Evolutionary conservation across 2,329 filamentous ascomycete species (phyloP), one percentile per base, ranked within the genome.

Genomic region (Claviceps arundinis): DNA sequence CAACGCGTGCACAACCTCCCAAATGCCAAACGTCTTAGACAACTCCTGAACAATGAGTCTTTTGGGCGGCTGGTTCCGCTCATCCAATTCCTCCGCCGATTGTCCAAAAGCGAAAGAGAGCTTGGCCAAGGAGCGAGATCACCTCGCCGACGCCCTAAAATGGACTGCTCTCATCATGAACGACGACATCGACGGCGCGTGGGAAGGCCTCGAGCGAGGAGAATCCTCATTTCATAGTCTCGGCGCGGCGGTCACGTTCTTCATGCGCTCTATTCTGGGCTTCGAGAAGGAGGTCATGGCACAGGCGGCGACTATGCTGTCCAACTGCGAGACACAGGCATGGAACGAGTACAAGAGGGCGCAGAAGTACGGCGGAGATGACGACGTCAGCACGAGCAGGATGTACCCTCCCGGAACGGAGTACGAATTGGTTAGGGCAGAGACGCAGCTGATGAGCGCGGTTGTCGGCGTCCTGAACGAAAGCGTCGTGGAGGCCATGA

Each of bases 221-320:
- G 77, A 78, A 58, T 95, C 90, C 5, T 80, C 87, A n/a, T 97
- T 94, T 64, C 93, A 98, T 68, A 73, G 85, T 71, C 76, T 97
- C 37, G 90, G 89, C 34, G 75, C 84, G 58, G 85, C 88, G 50
- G 82, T 95, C 37, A 82, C 89, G 19, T 81, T 81, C 45, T 97
- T 97, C 65, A 83, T 97, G 68, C 78, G 83, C 59, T 89, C 90
- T 17, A 84, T 93, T 2, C 72, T 97, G 1, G 90, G 90, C 2
- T 93, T 95, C 61, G 93, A 97, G 68, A 90, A 94, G 66, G 83
- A 93, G 3, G 77, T 94, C 58, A 93, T 97, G 85, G 81, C 81
- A 52, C 82, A 94, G 71, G 89, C 93, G 22, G 80, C 81, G 14
- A 76, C 81, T 26, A 77, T 81, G 48, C 75, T 98, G 26, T 76